A percentile compares a stretch with the other conserved stretches of the same genome.
phyloP scores from a whole-genome alignment of 2,329 filamentous ascomycete genomes.

The Drechslera avenae region DNA sequence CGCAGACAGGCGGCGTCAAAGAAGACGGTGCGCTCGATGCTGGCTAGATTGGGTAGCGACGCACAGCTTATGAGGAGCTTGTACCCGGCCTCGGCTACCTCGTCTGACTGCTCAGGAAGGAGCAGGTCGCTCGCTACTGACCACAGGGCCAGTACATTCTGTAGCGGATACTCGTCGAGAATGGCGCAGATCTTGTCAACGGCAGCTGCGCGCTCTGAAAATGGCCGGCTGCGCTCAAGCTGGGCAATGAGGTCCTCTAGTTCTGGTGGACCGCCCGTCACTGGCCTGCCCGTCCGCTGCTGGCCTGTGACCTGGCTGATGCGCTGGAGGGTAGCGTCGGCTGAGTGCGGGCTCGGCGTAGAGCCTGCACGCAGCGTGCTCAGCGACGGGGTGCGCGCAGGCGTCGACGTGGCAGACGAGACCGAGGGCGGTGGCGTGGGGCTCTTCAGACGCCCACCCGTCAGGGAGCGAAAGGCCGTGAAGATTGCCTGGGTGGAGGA shows the following conservation, averaged over 20 bases:
- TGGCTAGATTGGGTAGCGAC: conserved; percentile 38
- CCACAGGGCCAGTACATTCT: conserved; percentile 47
- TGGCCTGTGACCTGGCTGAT: conserved; percentile 30
- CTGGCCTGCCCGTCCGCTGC: conserved; percentile 24
- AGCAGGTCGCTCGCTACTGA: conserved; percentile 46
- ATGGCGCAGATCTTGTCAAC: conserved; percentile 43
- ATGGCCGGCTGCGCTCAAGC: conserved; percentile 31
- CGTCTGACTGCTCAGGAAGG: conserved; percentile 38
- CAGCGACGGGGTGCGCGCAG: conserved; percentile 39
- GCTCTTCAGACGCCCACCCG: conserved; percentile 44
- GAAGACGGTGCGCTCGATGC: conserved; percentile 47
- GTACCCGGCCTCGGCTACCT: conserved; percentile 43
- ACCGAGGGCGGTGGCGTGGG: conserved; percentile 38
- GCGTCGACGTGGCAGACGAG: conserved; percentile 38
- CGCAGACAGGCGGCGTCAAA: conserved; percentile 43
- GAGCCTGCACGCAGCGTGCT: conserved; percentile 27
- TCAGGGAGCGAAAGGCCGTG: conserved; percentile 46
- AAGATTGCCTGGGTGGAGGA: conserved; percentile 47
- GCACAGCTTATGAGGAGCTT: conserved; percentile 44
- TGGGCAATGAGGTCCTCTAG: conserved; percentile 40
- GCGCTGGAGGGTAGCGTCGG: conserved; percentile 37
- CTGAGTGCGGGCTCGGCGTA: conserved; percentile 28
- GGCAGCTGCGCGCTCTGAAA: conserved; percentile 39
- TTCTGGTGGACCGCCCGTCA: conserved; percentile 47
- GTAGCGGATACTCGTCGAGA: conserved; percentile 43